Evolutionary conservation across 306 rosid genomes (phyloP).

Genomic region (Cajanus cajan): DNA sequence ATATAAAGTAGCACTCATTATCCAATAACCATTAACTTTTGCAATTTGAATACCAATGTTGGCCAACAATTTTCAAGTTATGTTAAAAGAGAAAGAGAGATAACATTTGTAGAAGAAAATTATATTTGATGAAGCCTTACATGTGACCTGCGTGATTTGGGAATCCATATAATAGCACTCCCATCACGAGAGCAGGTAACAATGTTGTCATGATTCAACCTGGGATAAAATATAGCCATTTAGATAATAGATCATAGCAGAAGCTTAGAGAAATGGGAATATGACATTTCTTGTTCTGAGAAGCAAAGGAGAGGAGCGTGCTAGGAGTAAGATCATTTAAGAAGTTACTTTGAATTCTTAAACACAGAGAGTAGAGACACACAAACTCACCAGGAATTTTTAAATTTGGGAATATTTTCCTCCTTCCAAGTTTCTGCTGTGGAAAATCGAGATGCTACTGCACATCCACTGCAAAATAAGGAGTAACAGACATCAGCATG

Average conservation of each 20-base stretch:
- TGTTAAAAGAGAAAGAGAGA: background rate
- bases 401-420: constrained; percentile 87
- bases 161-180: constrained; percentile 98
- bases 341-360: constrained; percentile 22
- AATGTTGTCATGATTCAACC: constrained; percentile 95
- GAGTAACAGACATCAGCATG: constrained; percentile 38
- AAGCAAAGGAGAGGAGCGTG: constrained; percentile 20
- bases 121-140: constrained; percentile 47
- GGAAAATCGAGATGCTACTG: constrained; percentile 70
- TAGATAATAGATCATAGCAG: constrained; percentile 18
- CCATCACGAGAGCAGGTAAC: constrained; percentile 99
- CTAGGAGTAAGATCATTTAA: constrained; percentile 20
- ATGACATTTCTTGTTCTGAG: background rate
- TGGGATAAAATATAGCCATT: constrained; percentile 36
- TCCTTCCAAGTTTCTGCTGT: constrained; percentile 75
- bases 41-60: constrained; percentile 3
- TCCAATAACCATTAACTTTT: constrained; percentile 10
- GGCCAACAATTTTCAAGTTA: constrained; percentile 9
- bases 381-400: constrained; percentile 76
- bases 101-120: constrained; percentile 9
- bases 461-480: constrained; percentile 85
- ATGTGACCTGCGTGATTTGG: constrained; percentile 91
- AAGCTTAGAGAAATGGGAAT: constrained; percentile 4
- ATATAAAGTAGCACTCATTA: background rate
- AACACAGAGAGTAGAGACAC: too few relatives aligned